Conservation (phyloP, 139 green algal genomes). For the Chlorella sorokiniana region DNA sequence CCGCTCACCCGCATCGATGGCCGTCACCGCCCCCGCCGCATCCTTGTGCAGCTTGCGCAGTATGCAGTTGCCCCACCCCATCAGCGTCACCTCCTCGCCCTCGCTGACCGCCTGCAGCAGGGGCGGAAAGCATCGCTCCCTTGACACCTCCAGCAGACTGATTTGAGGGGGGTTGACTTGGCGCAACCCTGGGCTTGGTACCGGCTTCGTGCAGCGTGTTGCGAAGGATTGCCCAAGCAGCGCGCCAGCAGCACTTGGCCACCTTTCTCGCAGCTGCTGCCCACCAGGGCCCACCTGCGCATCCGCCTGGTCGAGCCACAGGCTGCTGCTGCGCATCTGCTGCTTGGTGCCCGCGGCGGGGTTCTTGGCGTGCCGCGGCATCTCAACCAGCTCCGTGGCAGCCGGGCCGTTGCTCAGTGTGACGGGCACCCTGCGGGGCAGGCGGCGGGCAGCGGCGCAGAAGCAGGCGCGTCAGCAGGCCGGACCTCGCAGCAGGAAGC, state of each 20-base stretch:
- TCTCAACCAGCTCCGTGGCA: conserved; percentile 55
- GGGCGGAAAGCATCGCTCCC: neutral
- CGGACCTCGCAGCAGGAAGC: too few relatives aligned
- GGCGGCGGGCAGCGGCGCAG: neutral
- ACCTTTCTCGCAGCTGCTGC: neutral
- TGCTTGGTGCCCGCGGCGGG: conserved; percentile 79
- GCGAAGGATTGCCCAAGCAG: too few relatives aligned
- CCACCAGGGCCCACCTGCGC: conserved; percentile 45
- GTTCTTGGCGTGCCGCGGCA: conserved; percentile 95
- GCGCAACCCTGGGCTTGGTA: neutral
- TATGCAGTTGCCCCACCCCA: conserved; percentile 98
- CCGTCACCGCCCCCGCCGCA: conserved; percentile 14
- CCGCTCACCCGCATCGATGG: conserved; percentile 28
- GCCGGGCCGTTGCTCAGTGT: conserved; percentile 62
- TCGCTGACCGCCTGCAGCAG: conserved; percentile 58
- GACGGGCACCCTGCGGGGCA: conserved; percentile 66
- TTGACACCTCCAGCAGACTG: too few relatives aligned
- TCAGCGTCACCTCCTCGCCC: conserved; percentile 95
- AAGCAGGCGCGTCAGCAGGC: neutral
- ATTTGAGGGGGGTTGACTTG: neutral
- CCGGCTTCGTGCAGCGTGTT: too few relatives aligned
- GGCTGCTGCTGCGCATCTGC: conserved; percentile 40
- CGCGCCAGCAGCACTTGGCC: neutral
- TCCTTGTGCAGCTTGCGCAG: conserved; percentile 55
- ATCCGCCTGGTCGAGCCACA: conserved; percentile 92